These are phyloP conservation scores for Scalesia atractyloides DNA, from an alignment of 129 eudicot genomes.

Conservation along the genomic window DNA sequence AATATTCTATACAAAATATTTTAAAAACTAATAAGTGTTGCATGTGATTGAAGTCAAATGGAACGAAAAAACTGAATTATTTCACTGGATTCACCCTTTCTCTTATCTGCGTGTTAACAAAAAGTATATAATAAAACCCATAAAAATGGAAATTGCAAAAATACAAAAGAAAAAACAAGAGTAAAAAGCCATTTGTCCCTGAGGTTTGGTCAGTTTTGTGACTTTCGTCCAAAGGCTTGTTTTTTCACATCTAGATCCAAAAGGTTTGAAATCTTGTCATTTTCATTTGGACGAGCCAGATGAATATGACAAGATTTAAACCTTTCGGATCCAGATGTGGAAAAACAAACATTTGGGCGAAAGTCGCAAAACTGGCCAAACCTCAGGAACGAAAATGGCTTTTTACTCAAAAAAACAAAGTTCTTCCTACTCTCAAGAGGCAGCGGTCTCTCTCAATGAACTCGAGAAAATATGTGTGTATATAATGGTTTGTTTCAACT, in stretches of 20 bases:
- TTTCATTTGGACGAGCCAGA: not conserved
- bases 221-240: no score
- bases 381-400: no score
- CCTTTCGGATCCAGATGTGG: no score
- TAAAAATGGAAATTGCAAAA: not conserved
- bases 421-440: not conserved
- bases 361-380: no score
- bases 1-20: slow-evolving; percentile 11
- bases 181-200: no score
- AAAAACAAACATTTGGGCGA: no score
- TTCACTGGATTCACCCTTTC: not conserved
- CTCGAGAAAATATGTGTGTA: not conserved
- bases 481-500: not conserved
- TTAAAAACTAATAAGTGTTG: not conserved
- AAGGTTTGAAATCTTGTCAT: no score
- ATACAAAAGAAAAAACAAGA: not conserved
- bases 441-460: not conserved
- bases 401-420: no score
- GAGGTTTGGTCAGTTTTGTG: no score
- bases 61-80: slow-evolving; percentile 1
- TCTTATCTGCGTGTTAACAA: slow-evolving; percentile 14
- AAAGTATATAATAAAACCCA: not conserved
- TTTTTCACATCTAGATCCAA: no score
- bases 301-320: no score
- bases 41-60: slow-evolving; percentile 12